Evolutionary conservation across 306 rosid species (phyloP), one percentile per base, ranked within the genome.

Genomic region (Cucurbita moschata): DNA sequence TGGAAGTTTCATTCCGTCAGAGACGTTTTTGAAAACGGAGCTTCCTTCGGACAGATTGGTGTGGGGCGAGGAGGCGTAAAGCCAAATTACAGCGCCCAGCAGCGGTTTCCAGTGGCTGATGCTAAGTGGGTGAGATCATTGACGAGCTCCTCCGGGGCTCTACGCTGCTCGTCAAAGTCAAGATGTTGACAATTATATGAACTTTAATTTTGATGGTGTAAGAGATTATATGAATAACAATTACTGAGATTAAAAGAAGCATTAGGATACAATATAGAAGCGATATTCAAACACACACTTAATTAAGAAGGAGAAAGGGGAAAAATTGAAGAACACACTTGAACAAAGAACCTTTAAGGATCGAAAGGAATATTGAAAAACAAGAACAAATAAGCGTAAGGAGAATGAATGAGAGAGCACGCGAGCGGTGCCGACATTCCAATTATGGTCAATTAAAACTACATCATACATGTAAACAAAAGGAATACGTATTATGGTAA

Each of bases 11-110:
- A 54, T 47, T 83, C 82, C 0, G 64, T 65, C 21, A 35, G 84
- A 70, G 86, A 83, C 69, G 81, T 21, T 1, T 75, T 80, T 18
- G 80, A 80, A 60, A 83, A 83, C 54, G 84, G 86, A 23, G 84
- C 84, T 35, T 74, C 80, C 4, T 80, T 77, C 18, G 23, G 23
- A 11, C 70, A 75, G 26, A 61, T 75, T 0, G 76, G 82, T 12
- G 5, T 23, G n/a, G 77, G 75, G 1, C 50, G 75, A 10, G 71
- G 77, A 12, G 60, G 75, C 10, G 82, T 79, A 26, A 66, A 50
- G 6, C 84, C 82, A 14, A 54, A 75, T 67, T 75, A 77, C 72
- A 63, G 65, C 42, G 35, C 50, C 12, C 76, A 70, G 14, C 82
- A 77, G 30, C 61, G 60, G 44, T 80, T 83, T 46, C 12, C 4